Base-by-base conservation (phyloP, 108 stramenopile species). In the Skeletonema grethae region DNA sequence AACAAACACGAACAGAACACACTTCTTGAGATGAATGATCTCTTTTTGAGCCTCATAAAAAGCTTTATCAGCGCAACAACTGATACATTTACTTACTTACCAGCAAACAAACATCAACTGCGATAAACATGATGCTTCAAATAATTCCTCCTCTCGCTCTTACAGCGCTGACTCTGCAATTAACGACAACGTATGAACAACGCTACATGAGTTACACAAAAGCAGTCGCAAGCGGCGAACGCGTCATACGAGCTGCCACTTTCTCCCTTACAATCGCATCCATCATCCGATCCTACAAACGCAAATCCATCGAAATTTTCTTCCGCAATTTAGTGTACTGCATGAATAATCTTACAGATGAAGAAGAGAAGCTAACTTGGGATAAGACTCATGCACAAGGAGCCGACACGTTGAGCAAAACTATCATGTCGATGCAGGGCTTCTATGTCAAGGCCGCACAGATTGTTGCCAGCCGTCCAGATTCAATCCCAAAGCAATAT, bases 371-470 rank as follows among this genome's bases (percentile, higher is more conserved):
- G 15, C 41, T 43, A 3, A 5, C 41, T 43, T 43, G 41, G 41
- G 10, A 43, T 43, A 4, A 43, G 15, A 13, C 15, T 4, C 41
- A 43, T 46, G 55, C 18, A 30, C 8, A 25, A 55, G 85, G 85
- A 82, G 85, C 41, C 63, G 41, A 22, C 20, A 45, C 15, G 36
- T 45, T 85, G 25, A 29, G 22, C 4, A 30, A 41, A 25, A 83
- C 73, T 15, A 82, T 86, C 41, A 75, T 72, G 5, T 79, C 83
- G 9, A 79, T 86, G 25, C 83, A 80, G 43, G 85, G 85, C 18
- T 86, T 85, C 69, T 86, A 85, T 57, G 82, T 83, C 29, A 86
- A 86, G 56, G 82, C 84, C 6, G 82, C 84, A 4, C 82, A 86
- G 73, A 74, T 86, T 11, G 73, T 86, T 1, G 82, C 85, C 35